A percentile compares a stretch with the other conserved stretches of the same genome.
phyloP scores from a whole-genome alignment of 2,329 filamentous ascomycete species.

The Diaporthe sp. region DNA sequence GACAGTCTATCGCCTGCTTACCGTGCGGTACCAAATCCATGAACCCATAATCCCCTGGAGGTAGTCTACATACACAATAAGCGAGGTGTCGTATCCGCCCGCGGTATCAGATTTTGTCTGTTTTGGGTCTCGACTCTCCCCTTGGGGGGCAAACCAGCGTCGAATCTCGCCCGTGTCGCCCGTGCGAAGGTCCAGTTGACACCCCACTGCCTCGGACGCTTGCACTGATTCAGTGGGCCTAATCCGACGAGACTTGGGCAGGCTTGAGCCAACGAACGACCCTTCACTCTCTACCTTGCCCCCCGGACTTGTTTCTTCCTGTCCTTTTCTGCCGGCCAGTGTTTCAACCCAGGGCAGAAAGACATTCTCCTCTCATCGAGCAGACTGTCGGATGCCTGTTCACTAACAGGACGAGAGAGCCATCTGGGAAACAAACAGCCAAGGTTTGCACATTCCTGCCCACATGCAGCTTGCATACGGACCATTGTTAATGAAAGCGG shows the following conservation, averaged over 20 bases:
- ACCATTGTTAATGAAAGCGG: constrained; percentile 23
- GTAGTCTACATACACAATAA: constrained; percentile 1
- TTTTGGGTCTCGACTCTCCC: constrained; percentile 13
- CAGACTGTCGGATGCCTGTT: background rate
- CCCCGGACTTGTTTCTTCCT: constrained; percentile 28
- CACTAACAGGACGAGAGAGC: background rate
- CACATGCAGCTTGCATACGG: background rate
- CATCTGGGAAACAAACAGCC: background rate
- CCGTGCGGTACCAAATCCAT: constrained; percentile 12
- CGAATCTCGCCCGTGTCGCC: constrained; percentile 21
- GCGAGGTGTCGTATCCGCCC: constrained; percentile 32
- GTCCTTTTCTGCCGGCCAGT: constrained; percentile 24
- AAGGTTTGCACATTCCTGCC: constrained; percentile 19
- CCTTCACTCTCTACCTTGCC: constrained; percentile 18
- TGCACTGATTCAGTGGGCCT: constrained; percentile 31
- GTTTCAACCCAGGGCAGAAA: constrained; percentile 19
- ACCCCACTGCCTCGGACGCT: constrained; percentile 32
- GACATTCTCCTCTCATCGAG: constrained; percentile 1
- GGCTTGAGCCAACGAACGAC: constrained; percentile 24
- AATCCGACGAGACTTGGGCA: constrained; percentile 23
- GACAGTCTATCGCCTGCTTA: constrained; percentile 9
- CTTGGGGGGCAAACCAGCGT: constrained; percentile 23
- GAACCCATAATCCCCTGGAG: constrained; percentile 7
- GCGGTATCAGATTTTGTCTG: constrained; percentile 24
- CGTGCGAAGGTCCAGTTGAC: constrained; percentile 32